Percentiles rank a stretch among this genome's conserved stretches.
Conservation (phyloP, 768 basidiomycete genomes). For the Mycena kentingensis region DNA sequence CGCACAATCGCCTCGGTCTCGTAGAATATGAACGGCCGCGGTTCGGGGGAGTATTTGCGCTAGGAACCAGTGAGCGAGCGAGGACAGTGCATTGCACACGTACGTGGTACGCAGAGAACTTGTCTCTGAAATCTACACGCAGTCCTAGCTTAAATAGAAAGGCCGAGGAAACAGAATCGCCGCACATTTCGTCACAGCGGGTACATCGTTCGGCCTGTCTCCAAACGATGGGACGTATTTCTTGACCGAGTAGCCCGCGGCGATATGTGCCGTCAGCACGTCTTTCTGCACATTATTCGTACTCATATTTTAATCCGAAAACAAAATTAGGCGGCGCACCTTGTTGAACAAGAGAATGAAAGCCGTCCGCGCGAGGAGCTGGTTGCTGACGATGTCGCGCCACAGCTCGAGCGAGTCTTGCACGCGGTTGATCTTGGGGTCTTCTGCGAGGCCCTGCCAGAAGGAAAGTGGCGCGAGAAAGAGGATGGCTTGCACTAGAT, state of each 20-base stretch:
- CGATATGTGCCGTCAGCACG: constrained; percentile 46
- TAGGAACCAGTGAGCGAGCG: constrained; percentile 16
- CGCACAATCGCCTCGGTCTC: too few relatives aligned
- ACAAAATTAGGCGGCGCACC: too few relatives aligned
- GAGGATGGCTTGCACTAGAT: constrained; percentile 55
- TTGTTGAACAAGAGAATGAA: constrained; percentile 63
- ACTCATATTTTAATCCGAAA: too few relatives aligned
- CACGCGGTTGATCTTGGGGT: constrained; percentile 53
- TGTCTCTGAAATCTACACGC: constrained; percentile 47
- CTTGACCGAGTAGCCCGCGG: constrained; percentile 49
- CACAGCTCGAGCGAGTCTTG: constrained; percentile 60
- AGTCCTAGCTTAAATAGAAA: not conserved
- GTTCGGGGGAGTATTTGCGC: constrained; percentile 48
- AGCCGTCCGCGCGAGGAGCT: constrained; percentile 49
- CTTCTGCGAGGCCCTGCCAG: constrained; percentile 57
- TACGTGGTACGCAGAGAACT: constrained; percentile 52
- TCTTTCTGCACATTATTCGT: constrained; percentile 43
- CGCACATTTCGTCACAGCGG: constrained; percentile 58
- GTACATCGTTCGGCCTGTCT: constrained; percentile 58
- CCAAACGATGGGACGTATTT: constrained; percentile 64
- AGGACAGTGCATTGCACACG: constrained; percentile 9
- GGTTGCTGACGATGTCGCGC: constrained; percentile 52
- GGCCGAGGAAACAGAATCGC: constrained; percentile 16
- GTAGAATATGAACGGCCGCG: constrained; percentile 65
- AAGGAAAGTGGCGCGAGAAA: constrained; percentile 61